Conservation (phyloP, 371 early-diverging fungal species). For the Batrachochytrium dendrobatidis region DNA sequence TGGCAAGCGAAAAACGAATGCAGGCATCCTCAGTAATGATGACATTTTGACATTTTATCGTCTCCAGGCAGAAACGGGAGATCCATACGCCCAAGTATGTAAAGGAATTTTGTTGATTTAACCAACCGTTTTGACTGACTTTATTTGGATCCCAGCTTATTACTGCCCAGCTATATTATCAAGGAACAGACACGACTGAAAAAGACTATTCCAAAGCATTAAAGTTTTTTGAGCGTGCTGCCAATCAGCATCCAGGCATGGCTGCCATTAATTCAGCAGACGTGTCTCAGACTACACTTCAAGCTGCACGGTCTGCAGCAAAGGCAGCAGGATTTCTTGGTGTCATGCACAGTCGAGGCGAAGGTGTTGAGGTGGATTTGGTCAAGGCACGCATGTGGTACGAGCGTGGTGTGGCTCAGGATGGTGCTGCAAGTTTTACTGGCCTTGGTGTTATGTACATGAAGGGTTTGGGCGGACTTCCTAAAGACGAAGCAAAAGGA, state of each 20-base stretch:
- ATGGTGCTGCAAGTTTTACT: slow-evolving; percentile 58
- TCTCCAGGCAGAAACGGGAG: slow-evolving; percentile 64
- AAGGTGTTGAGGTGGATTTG: slow-evolving; percentile 55
- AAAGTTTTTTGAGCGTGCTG: slow-evolving; percentile 38
- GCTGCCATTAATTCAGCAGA: background rate
- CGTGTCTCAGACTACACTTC: slow-evolving; percentile 8
- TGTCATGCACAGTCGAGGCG: slow-evolving; percentile 86
- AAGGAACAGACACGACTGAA: slow-evolving; percentile 59
- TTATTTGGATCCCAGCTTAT: slow-evolving; percentile 38
- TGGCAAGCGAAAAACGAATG: slow-evolving; percentile 15
- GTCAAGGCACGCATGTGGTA: slow-evolving; percentile 62
- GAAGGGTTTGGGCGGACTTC: slow-evolving; percentile 54
- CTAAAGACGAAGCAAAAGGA: slow-evolving; percentile 19
- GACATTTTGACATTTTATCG: slow-evolving; percentile 75
- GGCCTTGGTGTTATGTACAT: slow-evolving; percentile 78
- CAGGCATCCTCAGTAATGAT: slow-evolving; percentile 42
- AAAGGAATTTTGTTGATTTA: background rate
- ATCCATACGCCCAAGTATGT: slow-evolving; percentile 51
- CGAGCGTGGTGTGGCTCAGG: slow-evolving; percentile 49
- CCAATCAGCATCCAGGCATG: slow-evolving; percentile 23
- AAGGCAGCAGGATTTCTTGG: slow-evolving; percentile 76
- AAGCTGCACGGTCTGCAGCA: slow-evolving; percentile 37
- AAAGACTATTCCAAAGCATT: slow-evolving; percentile 60
- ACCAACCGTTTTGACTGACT: background rate
- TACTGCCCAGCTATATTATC: slow-evolving; percentile 72